A percentile compares a stretch with the other conserved stretches of the same genome.
phyloP scores from a whole-genome alignment of 73 alveolate genomes.

The Stentor roeselii region DNA sequence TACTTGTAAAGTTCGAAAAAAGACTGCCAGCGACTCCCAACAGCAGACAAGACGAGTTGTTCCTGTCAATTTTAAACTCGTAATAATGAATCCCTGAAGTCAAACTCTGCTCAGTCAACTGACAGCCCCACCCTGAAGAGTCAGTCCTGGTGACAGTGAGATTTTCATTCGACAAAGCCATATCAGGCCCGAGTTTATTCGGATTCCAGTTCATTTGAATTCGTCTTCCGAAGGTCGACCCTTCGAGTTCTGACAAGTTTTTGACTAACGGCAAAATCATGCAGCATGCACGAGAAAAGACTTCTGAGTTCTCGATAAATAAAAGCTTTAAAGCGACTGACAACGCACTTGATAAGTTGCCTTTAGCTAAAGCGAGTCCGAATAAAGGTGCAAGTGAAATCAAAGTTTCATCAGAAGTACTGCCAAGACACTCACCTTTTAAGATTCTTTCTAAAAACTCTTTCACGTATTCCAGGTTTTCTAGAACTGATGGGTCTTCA shows the following conservation, averaged over 20 bases:
- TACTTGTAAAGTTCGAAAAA: slow-evolving; percentile 10
- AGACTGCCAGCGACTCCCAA: slow-evolving; percentile 17
- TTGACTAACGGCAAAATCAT: slow-evolving; percentile 1
- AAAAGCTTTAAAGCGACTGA: slow-evolving; percentile 20
- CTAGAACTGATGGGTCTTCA: not conserved
- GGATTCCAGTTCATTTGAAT: slow-evolving; percentile 23
- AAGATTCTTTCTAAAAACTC: not conserved
- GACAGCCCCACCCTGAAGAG: slow-evolving; percentile 30
- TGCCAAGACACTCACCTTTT: not conserved
- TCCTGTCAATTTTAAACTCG: slow-evolving; percentile 16
- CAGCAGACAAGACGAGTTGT: slow-evolving; percentile 17
- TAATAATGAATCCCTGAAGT: slow-evolving; percentile 19
- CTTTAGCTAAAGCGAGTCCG: slow-evolving; percentile 29
- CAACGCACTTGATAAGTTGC: slow-evolving; percentile 16
- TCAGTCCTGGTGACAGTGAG: slow-evolving; percentile 20
- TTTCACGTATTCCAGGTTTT: not conserved
- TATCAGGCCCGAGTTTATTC: slow-evolving; percentile 26
- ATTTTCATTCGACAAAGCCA: slow-evolving; percentile 25
- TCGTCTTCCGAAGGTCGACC: not conserved
- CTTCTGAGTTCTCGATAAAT: not conserved
- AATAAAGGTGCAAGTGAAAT: slow-evolving; percentile 25
- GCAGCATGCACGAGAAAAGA: not conserved
- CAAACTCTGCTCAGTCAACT: slow-evolving; percentile 8
- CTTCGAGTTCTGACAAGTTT: slow-evolving; percentile 23
- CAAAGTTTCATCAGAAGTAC: not conserved